Evolutionary conservation across 2,329 filamentous ascomycete genomes (phyloP).

Genomic region (Shiraia sp.): DNA sequence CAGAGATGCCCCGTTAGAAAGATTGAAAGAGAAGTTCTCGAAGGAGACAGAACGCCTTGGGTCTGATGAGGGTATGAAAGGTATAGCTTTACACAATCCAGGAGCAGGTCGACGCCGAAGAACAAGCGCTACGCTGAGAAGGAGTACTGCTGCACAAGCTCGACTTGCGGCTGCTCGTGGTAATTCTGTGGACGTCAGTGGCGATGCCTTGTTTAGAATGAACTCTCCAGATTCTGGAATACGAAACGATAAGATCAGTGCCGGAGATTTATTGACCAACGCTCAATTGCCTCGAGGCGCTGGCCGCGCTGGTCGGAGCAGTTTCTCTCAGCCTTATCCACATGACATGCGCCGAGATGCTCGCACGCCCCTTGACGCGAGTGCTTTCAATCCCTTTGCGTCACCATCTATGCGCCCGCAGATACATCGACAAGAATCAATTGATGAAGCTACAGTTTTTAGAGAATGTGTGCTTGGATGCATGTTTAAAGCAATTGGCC

Average conservation of each 20-base stretch:
- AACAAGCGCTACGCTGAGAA: slow-evolving; percentile 71
- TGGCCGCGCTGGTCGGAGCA: slow-evolving; percentile 52
- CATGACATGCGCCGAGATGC: slow-evolving; percentile 46
- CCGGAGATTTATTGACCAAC: slow-evolving; percentile 78
- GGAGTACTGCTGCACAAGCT: slow-evolving; percentile 77
- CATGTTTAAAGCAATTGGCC: slow-evolving; percentile 90
- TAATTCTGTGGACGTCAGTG: slow-evolving; percentile 28
- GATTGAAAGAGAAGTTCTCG: slow-evolving; percentile 91
- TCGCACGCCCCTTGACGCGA: slow-evolving; percentile 51
- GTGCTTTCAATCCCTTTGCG: slow-evolving; percentile 47
- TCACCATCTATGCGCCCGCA: slow-evolving; percentile 36
- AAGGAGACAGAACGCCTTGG: slow-evolving; percentile 81
- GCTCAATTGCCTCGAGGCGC: slow-evolving; percentile 69
- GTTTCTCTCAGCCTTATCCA: slow-evolving; percentile 55
- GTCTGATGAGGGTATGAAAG: slow-evolving; percentile 81
- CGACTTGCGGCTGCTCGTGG: slow-evolving; percentile 56
- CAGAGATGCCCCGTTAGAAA: slow-evolving; percentile 77
- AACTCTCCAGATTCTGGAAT: slow-evolving; percentile 28
- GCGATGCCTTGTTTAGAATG: slow-evolving; percentile 24
- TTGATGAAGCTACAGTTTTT: slow-evolving; percentile 88
- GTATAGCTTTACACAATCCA: slow-evolving; percentile 91
- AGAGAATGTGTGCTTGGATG: slow-evolving; percentile 89
- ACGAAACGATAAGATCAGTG: slow-evolving; percentile 41
- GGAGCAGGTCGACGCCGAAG: slow-evolving; percentile 67
- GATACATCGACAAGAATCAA: slow-evolving; percentile 74